Evolutionary conservation across 1,284 basidiomycete genomes (phyloP), one percentile per base, ranked within the genome.

Genomic region (Boletus chippewaensis): DNA sequence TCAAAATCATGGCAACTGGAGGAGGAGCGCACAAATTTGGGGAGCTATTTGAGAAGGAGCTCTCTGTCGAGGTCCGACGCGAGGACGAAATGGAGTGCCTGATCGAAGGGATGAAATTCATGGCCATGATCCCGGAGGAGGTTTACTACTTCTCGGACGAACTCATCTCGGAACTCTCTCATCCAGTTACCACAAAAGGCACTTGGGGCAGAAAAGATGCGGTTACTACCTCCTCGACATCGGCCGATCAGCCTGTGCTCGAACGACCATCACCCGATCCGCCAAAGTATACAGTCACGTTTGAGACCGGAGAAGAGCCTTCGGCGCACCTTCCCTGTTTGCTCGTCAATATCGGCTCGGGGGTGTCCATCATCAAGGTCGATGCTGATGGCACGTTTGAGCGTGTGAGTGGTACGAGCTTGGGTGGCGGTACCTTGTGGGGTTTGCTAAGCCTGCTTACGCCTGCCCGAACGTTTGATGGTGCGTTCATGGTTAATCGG

Each of bases 51-150:
- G 76, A 77, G 54, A 72, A 72, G 20, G 83, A 83, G 55, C 74
- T 98, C 4, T 85, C 80, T 24, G 91, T 98, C 49, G 91, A 94
- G 66, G 89, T 99, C 39, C 74, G 77, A 54, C 74, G 86, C 51
- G 95, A 98, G 70, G 96, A 99, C 68, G 96, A 99, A 76, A 99
- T 99, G 96, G 93, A 91, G 71, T 98, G 95, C 65, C 72, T 99
- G 62, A 99, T 99, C 58, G 89, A 95, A 58, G 96, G 96, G 15
- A 78, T 99, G 63, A 92, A 94, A 69, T 99, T 99, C 71, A 91
- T 98, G 70, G 88, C 91, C 28, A 83, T 92, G 65, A 96, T 99
- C 54, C 95, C 95, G 29, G 87, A 96, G 71, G 96, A 99, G 70
- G 95, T 95, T 31, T 99, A 98, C 71, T 98, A 87, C 78, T 99